Percentiles rank a stretch among this genome's conserved stretches.
Evolutionary conservation across 2,329 filamentous ascomycete genomes (phyloP).

Genomic region (Diplocarpon mali): DNA sequence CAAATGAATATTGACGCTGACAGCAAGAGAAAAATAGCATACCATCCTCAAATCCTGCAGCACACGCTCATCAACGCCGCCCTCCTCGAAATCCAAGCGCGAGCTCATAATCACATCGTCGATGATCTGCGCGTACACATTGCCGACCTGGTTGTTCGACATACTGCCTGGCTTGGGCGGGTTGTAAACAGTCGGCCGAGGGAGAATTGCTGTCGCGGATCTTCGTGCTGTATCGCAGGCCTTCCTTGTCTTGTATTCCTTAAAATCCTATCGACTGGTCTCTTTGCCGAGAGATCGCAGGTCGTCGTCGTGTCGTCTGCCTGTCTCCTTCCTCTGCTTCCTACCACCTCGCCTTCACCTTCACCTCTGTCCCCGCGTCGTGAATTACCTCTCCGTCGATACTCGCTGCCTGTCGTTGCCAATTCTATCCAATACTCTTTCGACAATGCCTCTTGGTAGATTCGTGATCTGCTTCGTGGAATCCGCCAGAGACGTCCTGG

Average conservation of each 20-base stretch:
- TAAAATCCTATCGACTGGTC: no score
- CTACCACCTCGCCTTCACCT: not conserved
- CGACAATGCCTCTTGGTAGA: no score
- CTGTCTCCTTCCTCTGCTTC: not conserved
- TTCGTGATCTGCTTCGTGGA: no score
- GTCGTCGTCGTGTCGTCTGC: not conserved
- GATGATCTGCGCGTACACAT: conserved; percentile 69
- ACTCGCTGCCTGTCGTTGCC: not conserved
- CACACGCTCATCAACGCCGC: conserved; percentile 78
- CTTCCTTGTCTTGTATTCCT: no score
- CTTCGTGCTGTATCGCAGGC: no score
- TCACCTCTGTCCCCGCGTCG: not conserved
- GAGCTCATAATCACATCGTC: conserved; percentile 86
- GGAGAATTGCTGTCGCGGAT: no score
- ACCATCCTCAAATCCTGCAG: conserved; percentile 83
- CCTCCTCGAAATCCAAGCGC: conserved; percentile 92
- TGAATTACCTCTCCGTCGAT: not conserved
- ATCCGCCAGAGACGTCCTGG: no score
- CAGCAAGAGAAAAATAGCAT: conserved; percentile 30
- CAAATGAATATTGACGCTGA: not conserved
- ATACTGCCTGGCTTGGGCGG: conserved; percentile 15
- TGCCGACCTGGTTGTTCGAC: conserved; percentile 38
- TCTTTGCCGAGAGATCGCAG: no score
- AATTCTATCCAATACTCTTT: no score
- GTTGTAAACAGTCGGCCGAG: no score